phyloP scores from a whole-genome alignment of 2,329 filamentous ascomycete genomes.

The Dichotomopilus funicola region DNA sequence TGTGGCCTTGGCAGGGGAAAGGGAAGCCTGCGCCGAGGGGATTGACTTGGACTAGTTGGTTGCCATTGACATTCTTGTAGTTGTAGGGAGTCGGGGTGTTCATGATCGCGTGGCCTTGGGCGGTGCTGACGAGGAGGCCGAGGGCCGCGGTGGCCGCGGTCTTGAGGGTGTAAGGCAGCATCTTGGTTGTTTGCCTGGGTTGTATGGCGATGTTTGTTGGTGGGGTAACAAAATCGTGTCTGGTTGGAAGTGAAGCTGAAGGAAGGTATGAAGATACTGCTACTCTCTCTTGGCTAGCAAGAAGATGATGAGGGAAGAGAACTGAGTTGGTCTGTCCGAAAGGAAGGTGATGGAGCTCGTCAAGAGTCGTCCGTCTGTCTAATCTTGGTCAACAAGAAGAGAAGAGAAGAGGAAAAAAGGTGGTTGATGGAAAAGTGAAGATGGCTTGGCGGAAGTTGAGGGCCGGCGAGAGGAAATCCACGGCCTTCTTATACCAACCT shows the following conservation, averaged over 20 bases:
- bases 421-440: no score
- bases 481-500: no score
- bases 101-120: conserved; percentile 23
- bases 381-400: no score
- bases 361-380: no score
- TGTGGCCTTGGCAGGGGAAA: conserved; percentile 22
- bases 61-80: conserved; percentile 10
- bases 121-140: conserved; percentile 7
- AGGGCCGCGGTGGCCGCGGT: background rate
- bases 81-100: conserved; percentile 23
- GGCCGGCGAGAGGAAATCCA: no score
- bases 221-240: no score
- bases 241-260: no score
- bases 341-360: no score
- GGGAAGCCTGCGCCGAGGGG: conserved; percentile 15
- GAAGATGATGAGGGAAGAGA: background rate
- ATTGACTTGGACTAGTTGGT: conserved; percentile 14
- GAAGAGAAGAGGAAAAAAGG: no score
- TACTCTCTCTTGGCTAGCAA: background rate
- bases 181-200: background rate
- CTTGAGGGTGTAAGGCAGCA: background rate
- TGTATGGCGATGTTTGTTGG: background rate
- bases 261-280: background rate
- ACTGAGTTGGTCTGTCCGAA: no score
- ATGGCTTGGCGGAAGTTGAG: no score